Evolutionary conservation across 2,329 filamentous ascomycete genomes (phyloP).

Genomic region (Cordyceps javanica): DNA sequence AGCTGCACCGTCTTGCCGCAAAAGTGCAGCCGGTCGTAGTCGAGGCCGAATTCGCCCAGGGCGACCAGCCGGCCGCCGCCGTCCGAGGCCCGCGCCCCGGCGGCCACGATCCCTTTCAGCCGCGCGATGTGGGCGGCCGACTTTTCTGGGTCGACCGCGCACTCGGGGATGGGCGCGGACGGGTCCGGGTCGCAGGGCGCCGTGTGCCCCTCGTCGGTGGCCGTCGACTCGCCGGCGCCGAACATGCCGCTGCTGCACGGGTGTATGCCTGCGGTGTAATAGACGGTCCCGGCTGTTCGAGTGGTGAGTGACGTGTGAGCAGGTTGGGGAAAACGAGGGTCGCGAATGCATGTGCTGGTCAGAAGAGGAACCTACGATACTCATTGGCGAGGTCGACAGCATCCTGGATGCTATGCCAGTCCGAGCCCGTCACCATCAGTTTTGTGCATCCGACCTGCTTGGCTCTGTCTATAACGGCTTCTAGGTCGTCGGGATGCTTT

Average conservation of each 20-base stretch:
- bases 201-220: slow-evolving; percentile 37
- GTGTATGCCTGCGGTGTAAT: slow-evolving; percentile 88
- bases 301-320: slow-evolving; percentile 9
- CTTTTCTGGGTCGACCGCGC: slow-evolving; percentile 37
- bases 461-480: slow-evolving; percentile 72
- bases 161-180: slow-evolving; percentile 41
- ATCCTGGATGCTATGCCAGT: slow-evolving; percentile 68
- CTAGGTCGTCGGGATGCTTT: slow-evolving; percentile 65
- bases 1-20: slow-evolving; percentile 74
- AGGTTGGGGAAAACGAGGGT: background rate
- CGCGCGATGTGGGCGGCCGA: slow-evolving; percentile 47
- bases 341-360: slow-evolving; percentile 8
- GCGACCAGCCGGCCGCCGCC: slow-evolving; percentile 54
- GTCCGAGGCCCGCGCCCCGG: slow-evolving; percentile 42
- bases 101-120: slow-evolving; percentile 60
- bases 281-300: slow-evolving; percentile 68
- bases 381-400: slow-evolving; percentile 67
- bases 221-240: slow-evolving; percentile 33
- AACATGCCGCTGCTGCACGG: slow-evolving; percentile 83
- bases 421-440: slow-evolving; percentile 89
- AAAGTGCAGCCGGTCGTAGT: slow-evolving; percentile 87
- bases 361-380: slow-evolving; percentile 58
- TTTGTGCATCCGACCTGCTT: slow-evolving; percentile 75
- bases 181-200: slow-evolving; percentile 50
- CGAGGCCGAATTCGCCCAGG: slow-evolving; percentile 91